These are phyloP conservation scores for Ceratonia siliqua DNA, from an alignment of 306 rosid species.

Conservation along the genomic window DNA sequence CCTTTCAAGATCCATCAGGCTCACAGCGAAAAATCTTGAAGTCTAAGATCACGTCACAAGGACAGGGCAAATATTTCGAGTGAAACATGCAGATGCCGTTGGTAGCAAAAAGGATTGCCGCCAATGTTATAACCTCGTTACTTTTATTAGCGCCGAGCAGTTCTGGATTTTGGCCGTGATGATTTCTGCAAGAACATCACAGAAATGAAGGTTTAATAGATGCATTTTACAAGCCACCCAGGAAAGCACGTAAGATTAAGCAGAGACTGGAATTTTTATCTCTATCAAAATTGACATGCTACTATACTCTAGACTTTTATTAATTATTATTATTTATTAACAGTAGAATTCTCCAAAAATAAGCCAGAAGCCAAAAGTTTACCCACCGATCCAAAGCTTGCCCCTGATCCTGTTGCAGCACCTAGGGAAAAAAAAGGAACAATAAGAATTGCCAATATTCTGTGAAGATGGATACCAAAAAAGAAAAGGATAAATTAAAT, in stretches of 20 bases:
- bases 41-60: conserved; percentile 5
- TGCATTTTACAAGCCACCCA: conserved; percentile 16
- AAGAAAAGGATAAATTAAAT: neutral
- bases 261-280: conserved; percentile 7
- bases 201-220: conserved; percentile 20
- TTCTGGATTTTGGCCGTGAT: conserved; percentile 60
- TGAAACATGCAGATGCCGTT: conserved; percentile 16
- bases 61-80: conserved; percentile 30
- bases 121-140: conserved; percentile 13
- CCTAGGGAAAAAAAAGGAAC: conserved; percentile 46
- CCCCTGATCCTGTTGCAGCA: conserved; percentile 68
- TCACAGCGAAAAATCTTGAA: conserved; percentile 25
- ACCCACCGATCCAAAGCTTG: conserved; percentile 77
- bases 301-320: neutral
- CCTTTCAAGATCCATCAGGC: conserved; percentile 22
- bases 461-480: neutral
- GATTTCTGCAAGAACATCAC: conserved; percentile 59
- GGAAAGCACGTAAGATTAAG: neutral
- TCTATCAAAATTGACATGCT: conserved; percentile 2
- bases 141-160: conserved; percentile 52
- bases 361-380: conserved; percentile 21
- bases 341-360: conserved; percentile 16
- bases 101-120: conserved; percentile 16
- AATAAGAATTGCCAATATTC: neutral
- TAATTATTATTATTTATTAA: neutral